Evolutionary conservation across 495 filamentous ascomycete genomes (phyloP), one percentile per base, ranked within the genome.

Genomic region (Jackrogersella minutella): DNA sequence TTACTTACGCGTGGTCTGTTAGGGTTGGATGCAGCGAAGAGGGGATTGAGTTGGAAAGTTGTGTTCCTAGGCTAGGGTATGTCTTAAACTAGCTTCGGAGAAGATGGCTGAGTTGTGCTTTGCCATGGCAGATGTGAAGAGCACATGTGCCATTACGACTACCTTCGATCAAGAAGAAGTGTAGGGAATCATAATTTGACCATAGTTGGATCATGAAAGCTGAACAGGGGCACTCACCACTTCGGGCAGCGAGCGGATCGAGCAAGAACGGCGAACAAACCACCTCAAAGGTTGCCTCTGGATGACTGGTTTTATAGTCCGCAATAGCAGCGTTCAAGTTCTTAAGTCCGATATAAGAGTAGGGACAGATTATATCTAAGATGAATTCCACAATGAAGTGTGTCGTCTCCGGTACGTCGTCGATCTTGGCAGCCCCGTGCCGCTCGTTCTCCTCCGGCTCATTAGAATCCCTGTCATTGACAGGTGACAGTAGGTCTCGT

Each of bases 331-430:
- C 74, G 24, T 88, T 82, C 36, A 96, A 84, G 52, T 88, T 86
- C 59, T 87, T 87, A 71, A 89, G 88, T 63, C 90, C 91, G 47
- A 97, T 81, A 75, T 92, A 97, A 79, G 93, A 96, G 85, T 86
- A 92, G 6, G 92, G 92, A 74, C 93, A 97, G 64, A 95, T 82
- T 16, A 87, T 90, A 78, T 96, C 93, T 34, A 79, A 78, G 50
- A 92, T 88, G 57, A 96, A 85, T 41, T 92, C 86, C 75, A 97
- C 89, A 31, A 82, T 82, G 79, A 92, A 80, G 34, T 70, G 63
- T 16, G 62, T 68, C 47, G 65, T 74, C 40, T 68, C 58, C 1
- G 58, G 5, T 40, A 34, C 5, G 33, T 14, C 40, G n/a, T 58
- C 43, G 21, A 26, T 10, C 9, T 44, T 19, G 3, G 30, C 8